A percentile compares a stretch with the other conserved stretches of the same genome.
phyloP scores from a whole-genome alignment of 2,329 filamentous ascomycete species.

The Beauveria brongniartii region DNA sequence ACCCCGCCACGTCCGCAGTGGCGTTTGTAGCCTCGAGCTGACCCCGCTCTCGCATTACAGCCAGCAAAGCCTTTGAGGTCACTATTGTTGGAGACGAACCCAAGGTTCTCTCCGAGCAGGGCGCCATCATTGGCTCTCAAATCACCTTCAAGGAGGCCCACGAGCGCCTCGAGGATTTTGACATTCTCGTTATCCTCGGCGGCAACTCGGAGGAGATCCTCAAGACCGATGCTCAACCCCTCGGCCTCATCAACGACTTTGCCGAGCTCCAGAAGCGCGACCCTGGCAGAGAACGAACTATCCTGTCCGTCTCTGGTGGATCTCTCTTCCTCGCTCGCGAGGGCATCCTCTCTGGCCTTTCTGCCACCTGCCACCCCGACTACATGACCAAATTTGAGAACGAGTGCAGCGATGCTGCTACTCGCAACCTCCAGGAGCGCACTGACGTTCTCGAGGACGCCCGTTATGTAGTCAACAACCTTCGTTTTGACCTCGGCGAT shows the following conservation, averaged over 20 bases:
- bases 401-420: slow-evolving; percentile 65
- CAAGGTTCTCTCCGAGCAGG: slow-evolving; percentile 51
- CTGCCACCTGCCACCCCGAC: slow-evolving; percentile 77
- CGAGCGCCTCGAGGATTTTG: slow-evolving; percentile 65
- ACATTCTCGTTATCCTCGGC: slow-evolving; percentile 71
- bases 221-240: slow-evolving; percentile 59
- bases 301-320: slow-evolving; percentile 74
- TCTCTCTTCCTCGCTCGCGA: slow-evolving; percentile 68
- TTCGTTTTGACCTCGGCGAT: slow-evolving; percentile 75
- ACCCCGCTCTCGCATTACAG: slow-evolving; percentile 26
- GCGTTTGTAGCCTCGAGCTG: not conserved
- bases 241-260: slow-evolving; percentile 66
- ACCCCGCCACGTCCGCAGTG: not conserved
- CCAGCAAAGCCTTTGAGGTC: slow-evolving; percentile 49
- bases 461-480: slow-evolving; percentile 85
- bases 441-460: slow-evolving; percentile 75
- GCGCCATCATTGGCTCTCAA: slow-evolving; percentile 63
- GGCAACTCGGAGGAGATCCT: slow-evolving; percentile 58
- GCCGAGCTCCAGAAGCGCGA: slow-evolving; percentile 73
- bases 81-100: slow-evolving; percentile 46
- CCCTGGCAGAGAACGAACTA: slow-evolving; percentile 69
- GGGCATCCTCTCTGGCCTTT: slow-evolving; percentile 69
- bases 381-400: slow-evolving; percentile 74
- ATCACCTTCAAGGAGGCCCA: slow-evolving; percentile 73
- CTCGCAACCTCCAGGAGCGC: slow-evolving; percentile 62